Evolutionary conservation across 768 basidiomycete species (phyloP), one percentile per base, ranked within the genome.

Genomic region (Tylopilus cervinicoccineus): DNA sequence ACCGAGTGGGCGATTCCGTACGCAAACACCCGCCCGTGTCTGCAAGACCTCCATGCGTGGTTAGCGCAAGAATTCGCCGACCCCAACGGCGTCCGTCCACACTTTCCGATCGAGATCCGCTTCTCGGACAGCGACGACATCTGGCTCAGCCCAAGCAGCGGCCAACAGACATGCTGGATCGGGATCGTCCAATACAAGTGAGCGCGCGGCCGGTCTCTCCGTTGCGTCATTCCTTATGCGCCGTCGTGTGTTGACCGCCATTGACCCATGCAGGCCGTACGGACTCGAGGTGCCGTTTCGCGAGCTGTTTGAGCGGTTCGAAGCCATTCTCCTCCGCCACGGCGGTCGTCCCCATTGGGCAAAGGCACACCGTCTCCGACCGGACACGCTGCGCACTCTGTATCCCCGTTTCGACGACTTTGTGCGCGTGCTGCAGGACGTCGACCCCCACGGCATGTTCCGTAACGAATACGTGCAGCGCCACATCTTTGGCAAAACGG

Each of bases 151-250:
- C 96, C 96, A 2, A 86, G 86, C 60, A 81, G 80, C 61, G 85
- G 84, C 44, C 77, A 81, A 48, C 73, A 70, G 63, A 93, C 88
- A 8, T 88, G 85, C 57, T 99, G 93, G 88, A 90, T 99, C 51
- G 96, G 96, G n/a, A 82, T 98, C 44, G 81, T 96, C n/a, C 91
- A 94, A 62, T 99, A 84, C 73, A 92, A 91, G 95, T 97, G 49
- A 60, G 88, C 13, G 11, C 17, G 17, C 32, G 6, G 32, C 8
- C n/a, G 32, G 7, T 33, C 3, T 17, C 33, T 2, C 5, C 12
- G 12, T 36, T n/a, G n/a, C 34, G 19, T 19, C 28, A 28, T 28
- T 6, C 12, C 33, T 9, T 34, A n/a, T n/a, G n/a, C 19, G 19
- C 33, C 5, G 19, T 11, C 55, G 38, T 45, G 28, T 34, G 34